Conservation (phyloP, 805 yeast genomes). For the Maudiozyma turicensis region DNA sequence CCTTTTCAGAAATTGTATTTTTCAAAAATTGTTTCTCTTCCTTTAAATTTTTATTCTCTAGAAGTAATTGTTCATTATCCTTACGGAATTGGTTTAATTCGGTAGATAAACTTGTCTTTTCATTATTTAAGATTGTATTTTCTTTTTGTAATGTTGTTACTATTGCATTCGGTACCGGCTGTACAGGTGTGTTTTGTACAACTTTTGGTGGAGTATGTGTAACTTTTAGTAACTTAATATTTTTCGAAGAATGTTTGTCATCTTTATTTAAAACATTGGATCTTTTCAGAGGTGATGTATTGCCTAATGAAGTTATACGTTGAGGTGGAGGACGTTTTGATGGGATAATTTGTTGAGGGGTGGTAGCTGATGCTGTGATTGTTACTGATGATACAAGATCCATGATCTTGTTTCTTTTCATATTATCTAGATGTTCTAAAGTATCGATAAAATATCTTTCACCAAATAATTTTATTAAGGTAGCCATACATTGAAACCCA, state of each 20-base stretch:
- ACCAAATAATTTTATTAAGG: constrained; percentile 75
- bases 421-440: constrained; percentile 29
- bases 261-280: not conserved
- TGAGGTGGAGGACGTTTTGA: constrained; percentile 49
- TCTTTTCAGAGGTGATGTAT: not conserved
- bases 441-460: constrained; percentile 51
- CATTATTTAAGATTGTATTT: not conserved
- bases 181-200: not conserved
- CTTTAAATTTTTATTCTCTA: constrained; percentile 7
- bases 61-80: constrained; percentile 6
- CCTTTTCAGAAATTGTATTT: constrained; percentile 9
- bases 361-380: not conserved
- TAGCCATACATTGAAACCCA: constrained; percentile 71
- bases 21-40: not conserved
- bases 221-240: constrained; percentile 1
- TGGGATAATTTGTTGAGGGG: constrained; percentile 34
- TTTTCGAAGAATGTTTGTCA: not conserved
- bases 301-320: not conserved
- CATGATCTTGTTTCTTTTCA: constrained; percentile 4
- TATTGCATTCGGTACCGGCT: not conserved
- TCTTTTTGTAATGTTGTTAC: not conserved
- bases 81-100: not conserved
- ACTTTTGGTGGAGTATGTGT: not conserved
- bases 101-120: not conserved
- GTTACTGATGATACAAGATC: not conserved